Percentiles rank a stretch among this genome's conserved stretches.
Conservation (phyloP, 225 moss, liverwort and hornwort genomes). For the Neckera pumila region DNA sequence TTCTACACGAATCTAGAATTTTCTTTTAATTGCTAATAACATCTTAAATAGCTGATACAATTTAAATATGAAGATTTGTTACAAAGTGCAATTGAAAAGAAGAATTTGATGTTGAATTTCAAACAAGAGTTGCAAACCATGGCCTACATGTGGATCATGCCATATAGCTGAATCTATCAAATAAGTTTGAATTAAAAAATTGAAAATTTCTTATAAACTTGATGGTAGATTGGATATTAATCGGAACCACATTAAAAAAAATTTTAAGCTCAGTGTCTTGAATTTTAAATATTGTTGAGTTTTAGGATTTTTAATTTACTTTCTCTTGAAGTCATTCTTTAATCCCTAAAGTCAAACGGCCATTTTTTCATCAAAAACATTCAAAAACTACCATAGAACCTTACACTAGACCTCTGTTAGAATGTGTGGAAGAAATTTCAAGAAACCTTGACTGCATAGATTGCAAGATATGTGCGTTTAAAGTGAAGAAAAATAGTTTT, state of each 20-base stretch:
- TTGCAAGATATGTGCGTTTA: too few species aligned
- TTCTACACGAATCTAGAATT: background rate
- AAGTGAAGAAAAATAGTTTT: too few species aligned
- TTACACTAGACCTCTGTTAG: background rate
- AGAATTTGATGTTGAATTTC: background rate
- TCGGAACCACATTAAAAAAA: fast-evolving
- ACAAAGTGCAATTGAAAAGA: background rate
- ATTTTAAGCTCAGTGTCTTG: background rate
- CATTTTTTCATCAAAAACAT: background rate
- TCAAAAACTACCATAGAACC: too few species aligned
- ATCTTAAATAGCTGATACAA: background rate
- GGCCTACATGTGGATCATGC: background rate
- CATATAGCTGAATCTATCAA: background rate
- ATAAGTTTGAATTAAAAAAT: background rate
- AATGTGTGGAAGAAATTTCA: too few species aligned
- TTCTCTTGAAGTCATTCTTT: background rate
- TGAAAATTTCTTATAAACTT: background rate
- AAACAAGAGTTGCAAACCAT: background rate
- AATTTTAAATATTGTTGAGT: background rate
- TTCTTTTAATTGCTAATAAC: background rate
- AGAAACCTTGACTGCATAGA: fast-evolving
- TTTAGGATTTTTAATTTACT: background rate
- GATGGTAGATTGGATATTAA: background rate
- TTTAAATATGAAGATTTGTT: background rate
- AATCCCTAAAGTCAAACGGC: too few species aligned